phyloP scores from a whole-genome alignment of 2,329 filamentous ascomycete species.

The Talaromyces piceae region DNA sequence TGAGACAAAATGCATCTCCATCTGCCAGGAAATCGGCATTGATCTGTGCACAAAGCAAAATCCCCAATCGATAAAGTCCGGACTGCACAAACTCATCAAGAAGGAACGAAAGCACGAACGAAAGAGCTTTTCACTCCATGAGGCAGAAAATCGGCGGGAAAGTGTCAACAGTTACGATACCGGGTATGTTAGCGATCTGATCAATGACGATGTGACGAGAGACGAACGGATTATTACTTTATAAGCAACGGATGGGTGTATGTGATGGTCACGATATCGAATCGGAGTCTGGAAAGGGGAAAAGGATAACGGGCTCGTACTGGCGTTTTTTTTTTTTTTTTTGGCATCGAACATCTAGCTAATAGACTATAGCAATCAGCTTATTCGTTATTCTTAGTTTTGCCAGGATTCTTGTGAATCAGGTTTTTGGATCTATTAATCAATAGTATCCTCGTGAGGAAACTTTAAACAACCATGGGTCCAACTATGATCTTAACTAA shows the following conservation, averaged over 20 bases:
- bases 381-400: too few relatives aligned
- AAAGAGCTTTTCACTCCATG: conserved; percentile 6
- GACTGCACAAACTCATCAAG: conserved; percentile 16
- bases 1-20: conserved; percentile 29
- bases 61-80: conserved; percentile 17
- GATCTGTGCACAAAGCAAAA: conserved; percentile 21
- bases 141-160: conserved; percentile 15
- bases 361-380: too few relatives aligned
- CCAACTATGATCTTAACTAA: too few relatives aligned
- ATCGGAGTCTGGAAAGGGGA: neutral
- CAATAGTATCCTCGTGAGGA: too few relatives aligned
- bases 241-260: neutral
- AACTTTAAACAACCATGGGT: neutral
- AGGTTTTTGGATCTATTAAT: too few relatives aligned
- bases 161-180: conserved; percentile 33
- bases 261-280: neutral
- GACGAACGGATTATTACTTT: neutral
- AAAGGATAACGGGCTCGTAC: neutral
- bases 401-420: too few relatives aligned
- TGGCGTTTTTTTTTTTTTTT: too few relatives aligned
- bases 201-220: neutral
- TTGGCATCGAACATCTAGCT: too few relatives aligned
- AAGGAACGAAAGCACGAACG: conserved; percentile 15
- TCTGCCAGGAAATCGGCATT: conserved; percentile 30
- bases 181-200: conserved; percentile 28